Conservation (phyloP, 257 asterid genomes). For the Primulina huaijiensis region DNA sequence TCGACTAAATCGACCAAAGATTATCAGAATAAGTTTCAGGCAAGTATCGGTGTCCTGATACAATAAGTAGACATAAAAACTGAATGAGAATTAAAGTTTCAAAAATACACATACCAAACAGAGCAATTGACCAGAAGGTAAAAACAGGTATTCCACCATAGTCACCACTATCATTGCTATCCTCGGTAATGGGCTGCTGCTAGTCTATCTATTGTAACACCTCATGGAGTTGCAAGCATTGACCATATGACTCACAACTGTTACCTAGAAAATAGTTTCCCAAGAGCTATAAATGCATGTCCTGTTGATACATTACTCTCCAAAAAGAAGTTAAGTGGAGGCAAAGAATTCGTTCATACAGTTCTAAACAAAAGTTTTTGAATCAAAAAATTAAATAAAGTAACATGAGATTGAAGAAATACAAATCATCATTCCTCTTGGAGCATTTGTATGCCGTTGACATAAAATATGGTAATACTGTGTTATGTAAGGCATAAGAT, state of each 20-base stretch:
- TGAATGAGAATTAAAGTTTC: slow-evolving; percentile 15
- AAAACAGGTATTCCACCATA: slow-evolving; percentile 73
- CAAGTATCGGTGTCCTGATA: too few species aligned
- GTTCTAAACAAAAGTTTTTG: slow-evolving; percentile 8
- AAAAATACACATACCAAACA: slow-evolving; percentile 49
- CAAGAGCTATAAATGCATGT: slow-evolving; percentile 10
- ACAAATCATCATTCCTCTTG: slow-evolving; percentile 3
- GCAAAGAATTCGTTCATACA: slow-evolving; percentile 11
- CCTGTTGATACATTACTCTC: background rate
- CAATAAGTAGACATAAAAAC: background rate
- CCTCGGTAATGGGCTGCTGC: slow-evolving; percentile 48
- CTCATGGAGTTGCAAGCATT: slow-evolving; percentile 60
- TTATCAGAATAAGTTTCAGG: too few species aligned
- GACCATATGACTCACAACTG: slow-evolving; percentile 51
- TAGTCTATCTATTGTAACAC: slow-evolving; percentile 51
- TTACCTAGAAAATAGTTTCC: slow-evolving; percentile 40
- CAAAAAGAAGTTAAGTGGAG: slow-evolving; percentile 7
- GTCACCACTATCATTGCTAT: slow-evolving; percentile 56
- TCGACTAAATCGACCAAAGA: too few species aligned
- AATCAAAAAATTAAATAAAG: slow-evolving; percentile 8
- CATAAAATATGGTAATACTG: background rate
- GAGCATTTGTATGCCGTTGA: slow-evolving; percentile 4
- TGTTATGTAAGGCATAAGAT: background rate
- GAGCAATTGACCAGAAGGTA: slow-evolving; percentile 52
- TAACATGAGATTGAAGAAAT: slow-evolving; percentile 2